These are phyloP conservation scores for Omphalea diandra DNA, from an alignment of 441 rosid genomes.

Conservation along the genomic window DNA sequence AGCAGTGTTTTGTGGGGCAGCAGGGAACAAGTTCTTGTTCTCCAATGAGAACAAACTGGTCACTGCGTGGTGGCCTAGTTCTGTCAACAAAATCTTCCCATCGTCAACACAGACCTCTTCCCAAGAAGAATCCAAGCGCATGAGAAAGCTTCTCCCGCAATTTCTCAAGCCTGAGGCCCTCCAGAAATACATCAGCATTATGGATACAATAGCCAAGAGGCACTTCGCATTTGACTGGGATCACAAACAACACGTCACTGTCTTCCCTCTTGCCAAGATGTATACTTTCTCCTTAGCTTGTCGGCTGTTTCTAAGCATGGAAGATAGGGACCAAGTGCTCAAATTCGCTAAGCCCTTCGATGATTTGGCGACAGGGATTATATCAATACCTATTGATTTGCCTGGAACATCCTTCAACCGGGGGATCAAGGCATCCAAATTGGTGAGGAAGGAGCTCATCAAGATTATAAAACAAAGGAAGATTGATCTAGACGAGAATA, in stretches of 20 bases:
- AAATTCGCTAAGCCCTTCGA: constrained; percentile 36
- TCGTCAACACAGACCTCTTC: constrained; percentile 23
- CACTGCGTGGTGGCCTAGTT: constrained; percentile 48
- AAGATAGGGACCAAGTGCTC: constrained; percentile 35
- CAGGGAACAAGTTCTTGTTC: constrained; percentile 58
- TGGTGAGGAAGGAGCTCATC: constrained; percentile 37
- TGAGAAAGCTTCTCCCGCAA: constrained; percentile 37
- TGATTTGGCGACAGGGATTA: constrained; percentile 37
- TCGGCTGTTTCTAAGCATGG: constrained; percentile 39
- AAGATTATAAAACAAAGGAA: constrained; percentile 43
- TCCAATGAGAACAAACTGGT: constrained; percentile 54
- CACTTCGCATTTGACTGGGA: constrained; percentile 41
- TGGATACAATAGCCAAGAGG: constrained; percentile 41
- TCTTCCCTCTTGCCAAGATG: constrained; percentile 39
- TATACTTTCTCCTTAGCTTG: constrained; percentile 50
- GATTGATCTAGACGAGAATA: constrained; percentile 26
- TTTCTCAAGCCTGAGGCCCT: constrained; percentile 48
- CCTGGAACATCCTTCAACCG: constrained; percentile 43
- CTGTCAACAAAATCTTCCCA: constrained; percentile 45
- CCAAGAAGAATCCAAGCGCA: constrained; percentile 28
- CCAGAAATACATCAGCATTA: constrained; percentile 38
- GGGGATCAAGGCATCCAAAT: constrained; percentile 38
- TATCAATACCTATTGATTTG: constrained; percentile 41
- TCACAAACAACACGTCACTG: constrained; percentile 29
- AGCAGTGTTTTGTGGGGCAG: constrained; percentile 41